These are phyloP conservation scores for Dipteronia sinensis DNA, from an alignment of 345 rosid genomes.

Conservation along the genomic window DNA sequence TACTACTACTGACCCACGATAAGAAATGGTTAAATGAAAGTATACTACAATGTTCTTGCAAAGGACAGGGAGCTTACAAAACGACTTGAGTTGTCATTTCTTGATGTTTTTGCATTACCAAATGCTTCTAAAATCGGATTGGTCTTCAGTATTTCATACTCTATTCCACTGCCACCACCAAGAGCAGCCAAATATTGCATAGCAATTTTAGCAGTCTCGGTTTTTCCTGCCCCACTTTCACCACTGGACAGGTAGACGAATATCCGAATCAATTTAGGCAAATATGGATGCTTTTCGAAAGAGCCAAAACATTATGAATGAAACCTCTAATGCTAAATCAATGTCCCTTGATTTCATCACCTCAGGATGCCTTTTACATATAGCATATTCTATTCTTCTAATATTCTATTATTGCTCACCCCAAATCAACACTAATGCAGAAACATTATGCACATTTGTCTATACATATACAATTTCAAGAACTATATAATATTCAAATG, in stretches of 20 bases:
- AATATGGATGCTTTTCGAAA: conserved; percentile 4
- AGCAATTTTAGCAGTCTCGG: conserved; percentile 99
- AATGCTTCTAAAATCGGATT: conserved; percentile 98
- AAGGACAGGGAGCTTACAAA: conserved; percentile 70
- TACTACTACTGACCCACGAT: background rate
- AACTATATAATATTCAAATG: too few species aligned
- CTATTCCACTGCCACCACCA: conserved; percentile 99
- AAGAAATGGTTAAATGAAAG: background rate
- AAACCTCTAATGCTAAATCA: conserved; percentile 8
- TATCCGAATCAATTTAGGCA: conserved; percentile 20
- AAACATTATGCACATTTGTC: too few species aligned
- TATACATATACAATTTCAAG: too few species aligned
- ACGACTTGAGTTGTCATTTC: conserved; percentile 98
- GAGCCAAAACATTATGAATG: conserved; percentile 11
- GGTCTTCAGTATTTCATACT: conserved; percentile 93
- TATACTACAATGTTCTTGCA: conserved; percentile 12
- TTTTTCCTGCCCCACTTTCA: conserved; percentile 99
- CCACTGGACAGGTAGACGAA: conserved; percentile 64
- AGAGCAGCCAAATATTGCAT: conserved; percentile 99
- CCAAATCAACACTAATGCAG: too few species aligned
- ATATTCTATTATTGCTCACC: too few species aligned
- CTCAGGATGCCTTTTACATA: background rate
- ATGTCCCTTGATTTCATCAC: background rate
- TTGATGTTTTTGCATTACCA: conserved; percentile 95
- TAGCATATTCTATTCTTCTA: background rate